phyloP scores from a whole-genome alignment of 345 rosid genomes.

The Eucalyptus fibrosa region DNA sequence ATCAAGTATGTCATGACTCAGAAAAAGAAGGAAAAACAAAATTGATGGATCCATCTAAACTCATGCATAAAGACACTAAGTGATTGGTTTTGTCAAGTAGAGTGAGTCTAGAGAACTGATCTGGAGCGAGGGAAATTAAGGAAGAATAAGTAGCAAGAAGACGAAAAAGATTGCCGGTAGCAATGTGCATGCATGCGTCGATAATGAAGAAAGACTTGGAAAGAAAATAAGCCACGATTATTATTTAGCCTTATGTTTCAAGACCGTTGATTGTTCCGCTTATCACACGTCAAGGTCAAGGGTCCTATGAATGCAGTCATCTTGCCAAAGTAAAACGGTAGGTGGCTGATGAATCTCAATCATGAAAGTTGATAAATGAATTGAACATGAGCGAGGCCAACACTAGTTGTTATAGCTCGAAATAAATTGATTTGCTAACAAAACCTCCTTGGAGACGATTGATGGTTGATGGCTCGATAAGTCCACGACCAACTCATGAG shows the following conservation, averaged over 20 bases:
- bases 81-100: neutral
- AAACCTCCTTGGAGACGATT: neutral
- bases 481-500: slow-evolving; percentile 44
- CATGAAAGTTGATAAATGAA: neutral
- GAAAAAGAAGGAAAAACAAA: neutral
- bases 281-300: neutral
- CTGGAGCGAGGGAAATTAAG: neutral
- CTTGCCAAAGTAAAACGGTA: neutral
- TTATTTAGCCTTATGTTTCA: neutral
- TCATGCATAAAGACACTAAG: neutral
- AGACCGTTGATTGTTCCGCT: neutral
- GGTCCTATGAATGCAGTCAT: neutral
- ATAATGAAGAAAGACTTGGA: neutral
- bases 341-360: neutral
- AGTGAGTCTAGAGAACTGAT: neutral
- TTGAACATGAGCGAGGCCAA: too few relatives aligned
- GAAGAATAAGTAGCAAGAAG: neutral
- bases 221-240: neutral
- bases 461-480: slow-evolving; percentile 8
- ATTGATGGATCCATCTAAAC: neutral
- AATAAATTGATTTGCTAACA: neutral
- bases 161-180: neutral
- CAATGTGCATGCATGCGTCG: neutral
- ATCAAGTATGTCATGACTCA: neutral
- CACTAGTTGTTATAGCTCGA: too few relatives aligned